Base-by-base conservation (phyloP, 2,329 filamentous ascomycete genomes). In the Tolypocladium nubicola region DNA sequence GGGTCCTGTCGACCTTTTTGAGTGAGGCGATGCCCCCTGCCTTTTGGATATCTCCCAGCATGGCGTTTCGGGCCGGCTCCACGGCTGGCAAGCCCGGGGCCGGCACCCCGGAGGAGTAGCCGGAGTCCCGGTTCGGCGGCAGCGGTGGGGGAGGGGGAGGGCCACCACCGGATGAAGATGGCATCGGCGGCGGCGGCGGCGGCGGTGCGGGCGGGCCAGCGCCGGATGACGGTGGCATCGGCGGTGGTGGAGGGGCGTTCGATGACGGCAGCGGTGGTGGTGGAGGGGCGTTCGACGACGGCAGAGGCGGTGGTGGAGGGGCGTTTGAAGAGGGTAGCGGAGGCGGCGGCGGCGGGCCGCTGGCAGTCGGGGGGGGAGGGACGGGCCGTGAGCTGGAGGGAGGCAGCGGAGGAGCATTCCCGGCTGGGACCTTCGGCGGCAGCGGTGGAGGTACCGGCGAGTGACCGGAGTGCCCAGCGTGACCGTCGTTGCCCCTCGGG, bases 21-120 rank as follows among this genome's bases (percentile, higher is more conserved):
- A 94, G 78, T 26, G 84, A 76, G 30, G 76, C 81, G 60, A 87
- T 83, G 59, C 85, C 85, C 47, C 85, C 85, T 16, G 84, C 82
- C 54, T 83, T 83, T 61, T 88, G 85, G 61, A 94, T 94, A 66
- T 87, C 83, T 50, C 84, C 86, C 62, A 88, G 75, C 68, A 90
- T 73, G 56, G 83, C 87, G 61, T 77, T 76, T 64, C 81, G 85
- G 59, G 73, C 72, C 55, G 71, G 61, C 41, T 78, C 77, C 13
- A 71, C 72, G 13, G 70, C 60, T 4, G 79, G 75, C 16, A 76
- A 62, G 3, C 71, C 61, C 52, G 67, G 76, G 67, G 76, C 71
- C 2, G 83, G 79, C 1, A 76, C 76, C 33, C 81, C 76, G 2
- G 82, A 79, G 4, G 77, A 74, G 68, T 84, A 82, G 57, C 74